Evolutionary conservation across 1,139 yeast genomes (phyloP).

Genomic region (Kodamaea ohmeri): DNA sequence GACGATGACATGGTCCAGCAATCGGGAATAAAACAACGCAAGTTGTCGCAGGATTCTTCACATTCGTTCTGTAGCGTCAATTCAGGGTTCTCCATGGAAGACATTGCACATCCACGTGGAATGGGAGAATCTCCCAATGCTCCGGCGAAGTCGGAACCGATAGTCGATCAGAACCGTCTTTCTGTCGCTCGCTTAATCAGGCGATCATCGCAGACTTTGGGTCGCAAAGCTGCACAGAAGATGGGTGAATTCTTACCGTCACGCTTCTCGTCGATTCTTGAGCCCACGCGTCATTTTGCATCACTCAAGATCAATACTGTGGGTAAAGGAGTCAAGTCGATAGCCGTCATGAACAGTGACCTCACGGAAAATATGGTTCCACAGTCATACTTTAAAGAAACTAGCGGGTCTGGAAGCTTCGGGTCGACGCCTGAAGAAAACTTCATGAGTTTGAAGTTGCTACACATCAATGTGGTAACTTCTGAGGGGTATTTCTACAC

Average conservation of each 20-base stretch:
- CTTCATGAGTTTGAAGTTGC: conserved; percentile 44
- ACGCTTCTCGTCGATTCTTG: conserved; percentile 79
- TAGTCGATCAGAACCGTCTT: conserved; percentile 65
- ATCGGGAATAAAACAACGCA: conserved; percentile 32
- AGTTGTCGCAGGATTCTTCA: conserved; percentile 41
- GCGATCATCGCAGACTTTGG: conserved; percentile 55
- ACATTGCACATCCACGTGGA: conserved; percentile 9
- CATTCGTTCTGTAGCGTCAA: conserved; percentile 38
- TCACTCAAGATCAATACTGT: conserved; percentile 76
- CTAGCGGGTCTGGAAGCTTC: conserved; percentile 13
- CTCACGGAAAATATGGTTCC: conserved; percentile 40
- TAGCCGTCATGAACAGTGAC: conserved; percentile 55
- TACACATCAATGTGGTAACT: conserved; percentile 77
- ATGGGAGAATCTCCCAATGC: conserved; percentile 10
- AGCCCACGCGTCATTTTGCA: conserved; percentile 93
- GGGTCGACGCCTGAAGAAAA: conserved; percentile 23
- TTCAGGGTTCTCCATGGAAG: conserved; percentile 24
- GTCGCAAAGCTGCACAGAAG: conserved; percentile 80
- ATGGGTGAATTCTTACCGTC: conserved; percentile 87
- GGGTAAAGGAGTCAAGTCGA: conserved; percentile 58
- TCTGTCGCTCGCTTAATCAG: conserved; percentile 70
- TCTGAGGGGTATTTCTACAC: conserved; percentile 85
- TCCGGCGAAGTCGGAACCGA: conserved; percentile 48
- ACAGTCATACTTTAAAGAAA: conserved; percentile 28
- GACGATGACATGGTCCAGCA: conserved; percentile 25